Evolutionary conservation across 2,329 filamentous ascomycete genomes (phyloP), one percentile per base, ranked within the genome.

Genomic region (Xylaria multiplex): DNA sequence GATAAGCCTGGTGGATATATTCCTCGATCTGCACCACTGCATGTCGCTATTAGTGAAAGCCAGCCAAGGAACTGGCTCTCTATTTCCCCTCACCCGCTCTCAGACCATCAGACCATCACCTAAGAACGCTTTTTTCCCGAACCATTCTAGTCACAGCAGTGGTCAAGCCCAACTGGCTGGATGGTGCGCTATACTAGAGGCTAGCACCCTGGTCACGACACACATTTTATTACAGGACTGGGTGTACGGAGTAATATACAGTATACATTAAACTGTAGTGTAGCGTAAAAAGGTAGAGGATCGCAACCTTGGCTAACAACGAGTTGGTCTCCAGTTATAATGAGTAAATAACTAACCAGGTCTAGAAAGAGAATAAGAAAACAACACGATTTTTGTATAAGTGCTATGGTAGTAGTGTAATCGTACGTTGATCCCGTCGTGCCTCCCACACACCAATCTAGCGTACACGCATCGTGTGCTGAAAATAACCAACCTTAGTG

Each of bases 341-440:
- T 5, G 24, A 48, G n/a, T 40, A 40, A 13, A 19, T 40, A 40
- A 13, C 11, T 40, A 40, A 13, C 55, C 13, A 4, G 7, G 40
- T 59, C 16, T 11, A 37, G 49, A n/a, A 50, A 46, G 16, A 45
- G 8, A 16, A 13, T 27, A 45, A 43, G 35, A 49, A 30, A 49
- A 27, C 7, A 45, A 37, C 7, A n/a, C 35, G 56, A 59, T 32
- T 54, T 19, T 45, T n/a, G 35, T 16, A 43, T 19, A 43, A 27
- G 19, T 32, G 13, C n/a, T 37, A 37, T 6, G 4, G 35, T 13
- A 37, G 35, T 22, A 56, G 27, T 27, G 27, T 27, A 27, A 27
- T 59, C 42, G 19, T 42, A 54, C 19, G 19, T n/a, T 19, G 52
- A 60, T 60, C 62, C 45, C 43, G 24, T 37, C n/a, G 13, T 49